Evolutionary conservation across 176 grass and related monocot genomes (phyloP), one percentile per base, ranked within the genome.

Genomic region (Oryza glaberrima): DNA sequence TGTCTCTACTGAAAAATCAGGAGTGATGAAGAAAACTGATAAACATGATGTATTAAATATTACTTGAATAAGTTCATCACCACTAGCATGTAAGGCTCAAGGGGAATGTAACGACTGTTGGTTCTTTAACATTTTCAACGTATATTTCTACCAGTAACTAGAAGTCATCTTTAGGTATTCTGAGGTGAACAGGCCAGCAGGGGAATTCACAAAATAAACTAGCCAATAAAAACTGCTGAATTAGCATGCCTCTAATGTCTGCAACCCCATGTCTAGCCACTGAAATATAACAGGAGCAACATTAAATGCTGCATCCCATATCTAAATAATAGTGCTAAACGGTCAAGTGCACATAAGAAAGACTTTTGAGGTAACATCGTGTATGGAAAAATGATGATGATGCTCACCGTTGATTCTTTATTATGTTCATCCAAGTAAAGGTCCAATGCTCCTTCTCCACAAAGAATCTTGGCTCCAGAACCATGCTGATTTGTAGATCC

Each of bases 381-480:
- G 63, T 77, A 17, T 70, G 20, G 38, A 87, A 41, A 73, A 81
- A 28, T 25, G 67, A 67, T n/a, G 67, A 67, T 16, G 2, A 28
- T 13, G 44, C 36, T 46, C 67, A 91, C 88, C 80, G 6, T 61
- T 0, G 45, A 67, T 51, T 77, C 79, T 77, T 86, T 88, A 46
- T 69, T 76, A 45, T 86, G 80, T 60, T 80, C 61, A 36, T 77
- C 76, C 67, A 94, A 40, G 69, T 84, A 94, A 6, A 83, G 71
- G 67, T 91, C 80, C 79, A 94, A 77, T 20, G 83, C 82, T 70
- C 86, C 83, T 94, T 91, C 86, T 40, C 88, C 88, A 11, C 69
- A 88, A 77, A 94, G 88, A 91, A 94, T 91, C 74, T 94, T 94
- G 45, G 92, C 92, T 68, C 88, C 88, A 36, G 78, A 73, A 36